These are phyloP conservation scores for Yamadazyma trypodendri DNA, from an alignment of 1,139 yeast species.

Conservation along the genomic window DNA sequence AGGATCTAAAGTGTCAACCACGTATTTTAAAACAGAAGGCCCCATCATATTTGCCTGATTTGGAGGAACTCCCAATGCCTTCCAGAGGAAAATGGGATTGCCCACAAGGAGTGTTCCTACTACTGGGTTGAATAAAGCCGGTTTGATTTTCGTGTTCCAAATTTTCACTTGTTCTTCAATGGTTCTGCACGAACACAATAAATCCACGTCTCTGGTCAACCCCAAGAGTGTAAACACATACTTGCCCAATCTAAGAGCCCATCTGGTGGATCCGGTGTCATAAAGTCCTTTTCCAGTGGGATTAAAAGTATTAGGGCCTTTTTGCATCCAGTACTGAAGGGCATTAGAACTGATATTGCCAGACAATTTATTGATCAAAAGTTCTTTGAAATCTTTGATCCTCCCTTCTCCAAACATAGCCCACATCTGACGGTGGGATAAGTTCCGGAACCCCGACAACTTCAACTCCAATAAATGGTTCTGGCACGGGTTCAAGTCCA, in stretches of 20 bases:
- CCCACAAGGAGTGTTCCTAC: constrained; percentile 69
- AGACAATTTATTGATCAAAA: constrained; percentile 54
- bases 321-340: constrained; percentile 74
- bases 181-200: constrained; percentile 57
- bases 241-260: constrained; percentile 74
- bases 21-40: constrained; percentile 65
- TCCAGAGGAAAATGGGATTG: constrained; percentile 83
- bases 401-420: constrained; percentile 73
- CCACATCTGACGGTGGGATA: constrained; percentile 67
- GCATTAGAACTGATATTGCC: constrained; percentile 78
- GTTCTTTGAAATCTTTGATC: constrained; percentile 46
- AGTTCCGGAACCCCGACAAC: constrained; percentile 63
- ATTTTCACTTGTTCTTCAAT: constrained; percentile 60
- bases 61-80: constrained; percentile 82
- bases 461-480: constrained; percentile 77
- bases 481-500: constrained; percentile 81
- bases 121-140: constrained; percentile 67
- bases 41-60: constrained; percentile 84
- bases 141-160: constrained; percentile 64
- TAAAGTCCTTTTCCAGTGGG: constrained; percentile 55
- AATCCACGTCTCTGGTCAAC: constrained; percentile 47
- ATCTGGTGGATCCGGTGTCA: constrained; percentile 81
- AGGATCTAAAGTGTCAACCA: constrained; percentile 78
- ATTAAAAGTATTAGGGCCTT: constrained; percentile 58
- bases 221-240: constrained; percentile 60